Evolutionary conservation across 768 basidiomycete genomes (phyloP).

Genomic region (Multifurca ochricompacta): DNA sequence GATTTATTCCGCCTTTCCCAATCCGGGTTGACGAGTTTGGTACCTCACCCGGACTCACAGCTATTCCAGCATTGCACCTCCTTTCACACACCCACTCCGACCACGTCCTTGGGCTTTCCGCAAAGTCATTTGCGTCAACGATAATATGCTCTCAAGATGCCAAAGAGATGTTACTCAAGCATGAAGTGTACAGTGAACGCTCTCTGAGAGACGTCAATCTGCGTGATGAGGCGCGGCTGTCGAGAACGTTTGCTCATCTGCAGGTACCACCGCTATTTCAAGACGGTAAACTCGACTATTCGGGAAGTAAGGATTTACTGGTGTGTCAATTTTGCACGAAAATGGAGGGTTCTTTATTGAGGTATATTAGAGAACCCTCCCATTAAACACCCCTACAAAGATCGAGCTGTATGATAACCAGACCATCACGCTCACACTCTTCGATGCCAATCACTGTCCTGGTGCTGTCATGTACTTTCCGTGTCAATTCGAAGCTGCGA

Average conservation of each 20-base stretch:
- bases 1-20: slow-evolving; percentile 65
- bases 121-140: slow-evolving; percentile 61
- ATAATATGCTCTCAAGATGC: slow-evolving; percentile 79
- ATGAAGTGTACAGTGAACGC: slow-evolving; percentile 64
- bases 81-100: slow-evolving; percentile 88
- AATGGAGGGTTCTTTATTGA: background rate
- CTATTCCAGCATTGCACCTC: slow-evolving; percentile 51
- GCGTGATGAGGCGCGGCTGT: slow-evolving; percentile 36
- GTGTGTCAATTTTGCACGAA: slow-evolving; percentile 32
- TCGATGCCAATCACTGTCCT: slow-evolving; percentile 94
- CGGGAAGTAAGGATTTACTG: slow-evolving; percentile 58
- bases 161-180: slow-evolving; percentile 75
- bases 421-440: slow-evolving; percentile 62
- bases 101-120: slow-evolving; percentile 70
- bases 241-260: slow-evolving; percentile 59
- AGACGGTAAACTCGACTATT: slow-evolving; percentile 39
- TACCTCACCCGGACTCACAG: slow-evolving; percentile 28
- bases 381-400: slow-evolving; percentile 54
- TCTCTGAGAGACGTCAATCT: slow-evolving; percentile 46
- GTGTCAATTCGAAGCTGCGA: no score
- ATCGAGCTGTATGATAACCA: slow-evolving; percentile 51
- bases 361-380: slow-evolving; percentile 42
- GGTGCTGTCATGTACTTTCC: slow-evolving; percentile 78
- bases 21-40: slow-evolving; percentile 87
- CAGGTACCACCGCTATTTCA: slow-evolving; percentile 44